phyloP scores from a whole-genome alignment of 179 eudicot species.

The Silene vulgaris region DNA sequence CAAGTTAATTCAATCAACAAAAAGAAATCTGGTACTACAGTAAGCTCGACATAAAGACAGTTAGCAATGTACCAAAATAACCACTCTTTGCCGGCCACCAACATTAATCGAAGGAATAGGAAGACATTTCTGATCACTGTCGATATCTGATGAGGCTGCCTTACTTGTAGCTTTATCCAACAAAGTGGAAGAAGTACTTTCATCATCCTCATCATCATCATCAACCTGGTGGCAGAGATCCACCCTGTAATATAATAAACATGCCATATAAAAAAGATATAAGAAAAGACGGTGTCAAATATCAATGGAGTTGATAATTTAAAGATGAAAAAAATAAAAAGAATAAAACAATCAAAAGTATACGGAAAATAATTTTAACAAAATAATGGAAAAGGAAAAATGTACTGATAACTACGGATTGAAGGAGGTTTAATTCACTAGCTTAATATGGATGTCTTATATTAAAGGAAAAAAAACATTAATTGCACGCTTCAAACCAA shows the following conservation, averaged over 20 bases:
- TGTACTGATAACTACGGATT: neutral
- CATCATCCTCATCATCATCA: constrained; percentile 91
- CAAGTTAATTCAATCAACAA: neutral
- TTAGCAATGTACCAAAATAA: constrained; percentile 54
- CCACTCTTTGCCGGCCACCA: constrained; percentile 85
- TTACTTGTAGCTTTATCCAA: constrained; percentile 46
- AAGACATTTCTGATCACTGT: constrained; percentile 50
- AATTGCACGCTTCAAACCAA: no score
- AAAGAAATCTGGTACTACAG: neutral
- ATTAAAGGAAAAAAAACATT: neutral
- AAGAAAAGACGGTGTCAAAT: neutral
- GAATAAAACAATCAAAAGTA: neutral
- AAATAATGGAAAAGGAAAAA: neutral
- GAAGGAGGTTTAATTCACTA: neutral
- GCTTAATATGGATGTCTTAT: neutral
- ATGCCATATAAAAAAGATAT: constrained; percentile 15
- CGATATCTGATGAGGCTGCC: constrained; percentile 29
- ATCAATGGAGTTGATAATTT: neutral
- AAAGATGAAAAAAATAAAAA: no score
- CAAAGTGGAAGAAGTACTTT: constrained; percentile 55
- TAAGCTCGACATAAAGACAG: neutral
- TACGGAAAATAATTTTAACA: neutral
- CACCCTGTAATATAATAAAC: constrained; percentile 53
- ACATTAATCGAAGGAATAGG: constrained; percentile 47
- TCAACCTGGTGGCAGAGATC: constrained; percentile 92